A percentile compares a stretch with the other conserved stretches of the same genome.
phyloP scores from a whole-genome alignment of 768 basidiomycete genomes.

The Strobilomyces confusus region DNA sequence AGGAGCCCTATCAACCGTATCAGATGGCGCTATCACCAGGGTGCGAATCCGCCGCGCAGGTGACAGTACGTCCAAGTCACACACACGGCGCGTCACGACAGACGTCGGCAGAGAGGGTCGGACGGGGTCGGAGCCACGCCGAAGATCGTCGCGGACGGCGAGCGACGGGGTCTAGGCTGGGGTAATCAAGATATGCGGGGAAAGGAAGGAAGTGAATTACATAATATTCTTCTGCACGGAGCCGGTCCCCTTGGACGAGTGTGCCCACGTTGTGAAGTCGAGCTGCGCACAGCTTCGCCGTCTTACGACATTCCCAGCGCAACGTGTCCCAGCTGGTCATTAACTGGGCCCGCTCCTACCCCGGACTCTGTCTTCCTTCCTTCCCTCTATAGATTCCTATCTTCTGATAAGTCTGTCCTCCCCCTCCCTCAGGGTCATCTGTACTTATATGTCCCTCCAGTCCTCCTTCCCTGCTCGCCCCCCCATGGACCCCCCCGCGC shows the following conservation, averaged over 20 bases:
- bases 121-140: not conserved
- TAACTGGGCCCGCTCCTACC: conserved; percentile 26
- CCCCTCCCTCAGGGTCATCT: conserved; percentile 22
- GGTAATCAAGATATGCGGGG: conserved; percentile 30
- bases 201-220: conserved; percentile 3
- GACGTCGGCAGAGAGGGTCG: not conserved
- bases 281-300: conserved; percentile 19
- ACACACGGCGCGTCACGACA: conserved; percentile 1
- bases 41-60: conserved; percentile 13
- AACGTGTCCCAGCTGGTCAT: conserved; percentile 18
- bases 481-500: conserved; percentile 23
- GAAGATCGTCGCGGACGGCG: conserved; percentile 4
- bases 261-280: too few species aligned
- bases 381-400: conserved; percentile 27
- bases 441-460: conserved; percentile 29
- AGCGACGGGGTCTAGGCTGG: conserved; percentile 17
- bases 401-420: conserved; percentile 26
- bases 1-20: conserved; percentile 26
- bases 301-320: conserved; percentile 24
- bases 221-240: conserved; percentile 15
- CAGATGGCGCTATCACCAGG: conserved; percentile 22
- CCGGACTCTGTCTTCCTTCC: conserved; percentile 24
- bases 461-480: conserved; percentile 8
- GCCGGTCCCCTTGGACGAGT: too few species aligned
- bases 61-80: conserved; percentile 4